Conservation (phyloP, 805 yeast genomes). For the Sungouiella blattae region DNA sequence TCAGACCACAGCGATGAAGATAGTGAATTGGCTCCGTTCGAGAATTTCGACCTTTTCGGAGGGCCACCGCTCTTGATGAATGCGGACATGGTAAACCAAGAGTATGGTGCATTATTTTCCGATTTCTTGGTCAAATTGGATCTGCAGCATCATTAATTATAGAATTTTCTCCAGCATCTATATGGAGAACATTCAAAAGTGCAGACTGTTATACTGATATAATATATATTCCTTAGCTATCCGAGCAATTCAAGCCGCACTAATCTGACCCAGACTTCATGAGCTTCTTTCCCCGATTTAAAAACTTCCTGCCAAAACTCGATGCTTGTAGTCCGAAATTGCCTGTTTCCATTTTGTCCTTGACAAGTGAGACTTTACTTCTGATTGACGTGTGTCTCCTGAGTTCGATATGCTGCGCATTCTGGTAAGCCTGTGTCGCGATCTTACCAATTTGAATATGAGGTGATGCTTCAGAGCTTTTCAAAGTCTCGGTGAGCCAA, state of each 20-base stretch:
- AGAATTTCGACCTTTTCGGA: conserved; percentile 3
- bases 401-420: conserved; percentile 55
- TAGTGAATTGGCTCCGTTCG: not conserved
- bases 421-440: conserved; percentile 63
- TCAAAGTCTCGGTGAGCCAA: conserved; percentile 52
- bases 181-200: too few species aligned
- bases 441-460: conserved; percentile 47
- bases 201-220: too few species aligned
- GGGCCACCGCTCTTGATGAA: conserved; percentile 4
- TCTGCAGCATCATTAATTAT: too few species aligned
- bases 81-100: conserved; percentile 3
- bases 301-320: conserved; percentile 51
- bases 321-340: conserved; percentile 46
- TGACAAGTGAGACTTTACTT: conserved; percentile 54
- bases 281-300: conserved; percentile 54
- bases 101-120: conserved; percentile 1
- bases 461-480: conserved; percentile 25
- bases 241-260: not conserved
- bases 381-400: conserved; percentile 39
- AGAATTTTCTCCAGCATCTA: too few species aligned
- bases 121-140: not conserved
- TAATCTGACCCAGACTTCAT: conserved; percentile 26
- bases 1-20: not conserved
- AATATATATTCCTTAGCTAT: too few species aligned
- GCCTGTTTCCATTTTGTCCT: conserved; percentile 43